Conservation (phyloP, 2,329 filamentous ascomycete genomes). For the Capronia epimyces region DNA sequence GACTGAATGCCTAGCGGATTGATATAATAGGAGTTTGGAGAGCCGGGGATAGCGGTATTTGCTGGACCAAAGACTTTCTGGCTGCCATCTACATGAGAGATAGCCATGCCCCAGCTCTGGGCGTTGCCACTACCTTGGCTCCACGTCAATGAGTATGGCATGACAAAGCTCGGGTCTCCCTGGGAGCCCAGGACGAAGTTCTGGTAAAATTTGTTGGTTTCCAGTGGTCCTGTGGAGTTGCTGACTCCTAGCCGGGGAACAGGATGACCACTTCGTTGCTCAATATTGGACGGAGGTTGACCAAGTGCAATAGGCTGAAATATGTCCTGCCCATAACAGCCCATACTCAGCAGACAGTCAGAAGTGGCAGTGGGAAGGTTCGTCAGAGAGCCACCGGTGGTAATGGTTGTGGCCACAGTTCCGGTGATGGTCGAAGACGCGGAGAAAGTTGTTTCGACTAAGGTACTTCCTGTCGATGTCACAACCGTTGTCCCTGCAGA, state of each 20-base stretch:
- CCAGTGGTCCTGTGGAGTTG: conserved; percentile 34
- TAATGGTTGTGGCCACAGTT: conserved; percentile 24
- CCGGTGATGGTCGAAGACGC: conserved; percentile 22
- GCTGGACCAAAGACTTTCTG: conserved; percentile 62
- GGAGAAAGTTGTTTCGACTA: conserved; percentile 25
- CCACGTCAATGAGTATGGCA: conserved; percentile 69
- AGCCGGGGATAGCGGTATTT: conserved; percentile 47
- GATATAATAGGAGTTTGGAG: conserved; percentile 65
- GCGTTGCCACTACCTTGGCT: conserved; percentile 57
- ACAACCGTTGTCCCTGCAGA: conserved; percentile 24
- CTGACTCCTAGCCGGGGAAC: conserved; percentile 36
- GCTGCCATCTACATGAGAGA: conserved; percentile 65
- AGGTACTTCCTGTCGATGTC: conserved; percentile 23
- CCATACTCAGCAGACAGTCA: conserved; percentile 23
- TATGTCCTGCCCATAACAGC: conserved; percentile 36
- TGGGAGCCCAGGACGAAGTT: conserved; percentile 76
- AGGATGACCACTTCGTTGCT: conserved; percentile 39
- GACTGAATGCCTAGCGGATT: conserved; percentile 80
- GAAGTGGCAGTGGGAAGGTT: conserved; percentile 20
- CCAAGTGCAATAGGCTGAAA: conserved; percentile 40
- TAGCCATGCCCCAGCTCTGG: conserved; percentile 68
- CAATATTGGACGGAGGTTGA: conserved; percentile 37
- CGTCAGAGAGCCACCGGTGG: conserved; percentile 10
- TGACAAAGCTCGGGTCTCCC: conserved; percentile 62
- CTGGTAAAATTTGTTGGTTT: conserved; percentile 60